Conservation (phyloP, 2,329 filamentous ascomycete species). For the Sarocladiaceae sp. region DNA sequence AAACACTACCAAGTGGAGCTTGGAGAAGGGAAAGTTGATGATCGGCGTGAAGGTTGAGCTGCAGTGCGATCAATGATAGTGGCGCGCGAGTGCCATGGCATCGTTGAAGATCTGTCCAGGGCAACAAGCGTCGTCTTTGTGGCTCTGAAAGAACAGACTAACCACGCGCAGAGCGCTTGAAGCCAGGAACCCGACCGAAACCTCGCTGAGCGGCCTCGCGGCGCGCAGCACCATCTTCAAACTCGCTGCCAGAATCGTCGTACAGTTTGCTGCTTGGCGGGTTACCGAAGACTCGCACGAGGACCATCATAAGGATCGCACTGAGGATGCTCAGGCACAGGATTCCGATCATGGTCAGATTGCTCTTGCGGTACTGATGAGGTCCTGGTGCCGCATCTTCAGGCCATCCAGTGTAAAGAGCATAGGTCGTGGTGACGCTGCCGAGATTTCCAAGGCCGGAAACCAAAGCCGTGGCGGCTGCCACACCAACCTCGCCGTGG, state of each 20-base stretch:
- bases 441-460: constrained; percentile 85
- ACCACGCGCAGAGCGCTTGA: not conserved
- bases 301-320: constrained; percentile 62
- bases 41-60: not conserved
- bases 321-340: constrained; percentile 72
- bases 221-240: constrained; percentile 57
- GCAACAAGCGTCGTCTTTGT: not conserved
- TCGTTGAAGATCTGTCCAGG: constrained; percentile 2
- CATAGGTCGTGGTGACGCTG: constrained; percentile 83
- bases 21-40: not conserved
- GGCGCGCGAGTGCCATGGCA: not conserved
- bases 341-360: constrained; percentile 84
- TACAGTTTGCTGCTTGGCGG: constrained; percentile 42
- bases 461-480: constrained; percentile 78
- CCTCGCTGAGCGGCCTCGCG: constrained; percentile 55
- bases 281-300: constrained; percentile 58
- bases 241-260: constrained; percentile 37
- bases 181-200: constrained; percentile 30
- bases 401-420: constrained; percentile 82
- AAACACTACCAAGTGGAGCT: constrained; percentile 11
- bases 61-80: not conserved
- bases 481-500: constrained; percentile 87
- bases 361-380: constrained; percentile 75
- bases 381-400: constrained; percentile 66
- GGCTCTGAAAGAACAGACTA: not conserved